Evolutionary conservation across 148 eudicot genomes (phyloP).

Genomic region (Camellia granthamiana): DNA sequence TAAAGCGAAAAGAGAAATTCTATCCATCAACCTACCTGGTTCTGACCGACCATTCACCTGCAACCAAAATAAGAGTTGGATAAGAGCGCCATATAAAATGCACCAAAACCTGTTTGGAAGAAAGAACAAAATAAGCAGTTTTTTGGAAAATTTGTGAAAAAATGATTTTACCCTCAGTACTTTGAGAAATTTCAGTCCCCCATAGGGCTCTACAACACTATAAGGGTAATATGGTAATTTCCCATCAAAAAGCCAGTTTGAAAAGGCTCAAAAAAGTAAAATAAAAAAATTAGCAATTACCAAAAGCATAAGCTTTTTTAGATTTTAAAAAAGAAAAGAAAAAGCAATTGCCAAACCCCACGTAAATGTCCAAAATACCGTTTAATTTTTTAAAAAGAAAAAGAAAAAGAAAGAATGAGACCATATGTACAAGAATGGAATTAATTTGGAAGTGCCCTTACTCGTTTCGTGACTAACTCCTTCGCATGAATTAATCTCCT

Average conservation of each 20-base stretch:
- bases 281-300: too few species aligned
- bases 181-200: too few species aligned
- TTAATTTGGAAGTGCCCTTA: conserved; percentile 22
- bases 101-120: neutral
- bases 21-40: conserved; percentile 48
- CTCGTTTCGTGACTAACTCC: conserved; percentile 45
- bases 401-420: neutral
- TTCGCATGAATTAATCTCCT: conserved; percentile 47
- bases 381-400: neutral
- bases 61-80: conserved; percentile 25
- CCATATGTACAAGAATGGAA: neutral
- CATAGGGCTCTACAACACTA: too few species aligned
- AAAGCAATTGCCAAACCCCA: too few species aligned
- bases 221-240: too few species aligned
- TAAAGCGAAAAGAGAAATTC: neutral
- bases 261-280: too few species aligned
- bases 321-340: too few species aligned
- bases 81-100: conserved; percentile 3
- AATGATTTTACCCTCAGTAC: too few species aligned
- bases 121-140: too few species aligned
- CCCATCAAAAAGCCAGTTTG: too few species aligned
- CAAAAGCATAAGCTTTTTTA: too few species aligned
- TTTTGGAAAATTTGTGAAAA: too few species aligned
- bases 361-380: neutral
- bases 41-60: conserved; percentile 64